Evolutionary conservation across 139 green algal species (phyloP), one percentile per base, ranked within the genome.

Genomic region (Spirogloea muscicola): DNA sequence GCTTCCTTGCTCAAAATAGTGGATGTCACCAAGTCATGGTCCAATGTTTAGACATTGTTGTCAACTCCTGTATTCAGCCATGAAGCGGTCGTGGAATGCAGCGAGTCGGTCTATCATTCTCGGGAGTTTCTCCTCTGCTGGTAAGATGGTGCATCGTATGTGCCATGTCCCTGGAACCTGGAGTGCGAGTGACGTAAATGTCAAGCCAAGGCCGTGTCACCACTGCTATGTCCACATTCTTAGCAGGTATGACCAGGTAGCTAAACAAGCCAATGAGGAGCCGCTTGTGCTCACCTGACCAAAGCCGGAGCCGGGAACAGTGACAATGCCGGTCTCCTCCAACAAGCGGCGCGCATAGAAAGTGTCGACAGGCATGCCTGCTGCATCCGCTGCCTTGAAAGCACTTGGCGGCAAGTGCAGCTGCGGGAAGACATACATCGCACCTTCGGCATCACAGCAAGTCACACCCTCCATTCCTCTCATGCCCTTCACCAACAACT

Each of bases 331-430:
- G 4, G 91, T 96, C n/a, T 79, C 63, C 36, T 93, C 87, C 62
- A 97, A 80, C 74, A 97, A 77, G 49, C 88, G 68, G 40, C 83
- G 79, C 84, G 92, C 96, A 84, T 98, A 98, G 51, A 96, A 87
- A 61, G 88, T 90, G 80, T 98, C 93, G 6, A 86, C 81, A 16
- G 86, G 64, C 83, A 96, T 93, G 2, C 75, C 75, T 3, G 74
- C 80, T 9, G 73, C 84, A 57, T 85, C 80, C 38, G 90, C 90
- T 1, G 88, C 89, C 42, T 84, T 83, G 3, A 92, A 51, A 4
- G 89, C 90, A 77, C 87, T 87, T 29, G 79, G 42, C 0, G 89
- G 83, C 31, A 94, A 33, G 37, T 69, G 36, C n/a, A 82, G n/a
- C 3, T 44, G 57, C 16, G 75, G 75, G 49, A 82, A 82, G 18